Evolutionary conservation across 108 stramenopile species (phyloP).

Genomic region (Cyclotella atomus): DNA sequence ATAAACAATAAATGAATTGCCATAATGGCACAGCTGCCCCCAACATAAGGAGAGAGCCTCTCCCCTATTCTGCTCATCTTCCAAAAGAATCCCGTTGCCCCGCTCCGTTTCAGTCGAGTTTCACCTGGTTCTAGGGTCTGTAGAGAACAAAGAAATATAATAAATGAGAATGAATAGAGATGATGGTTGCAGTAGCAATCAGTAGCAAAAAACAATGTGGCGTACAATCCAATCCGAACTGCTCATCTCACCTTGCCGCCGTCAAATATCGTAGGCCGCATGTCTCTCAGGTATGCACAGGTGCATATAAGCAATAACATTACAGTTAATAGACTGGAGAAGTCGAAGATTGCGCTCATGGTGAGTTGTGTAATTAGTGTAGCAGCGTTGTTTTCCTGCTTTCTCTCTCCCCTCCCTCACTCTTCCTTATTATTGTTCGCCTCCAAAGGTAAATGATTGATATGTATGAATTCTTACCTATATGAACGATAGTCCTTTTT

Average conservation of each 20-base stretch:
- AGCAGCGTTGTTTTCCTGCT: too few species aligned
- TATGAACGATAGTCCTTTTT: too few species aligned
- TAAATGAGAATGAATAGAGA: neutral
- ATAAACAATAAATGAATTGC: slow-evolving; percentile 75
- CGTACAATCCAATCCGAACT: neutral
- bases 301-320: slow-evolving; percentile 92
- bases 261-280: slow-evolving; percentile 89
- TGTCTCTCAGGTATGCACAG: slow-evolving; percentile 90
- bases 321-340: slow-evolving; percentile 92
- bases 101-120: slow-evolving; percentile 57
- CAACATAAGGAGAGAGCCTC: slow-evolving; percentile 81
- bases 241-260: slow-evolving; percentile 51
- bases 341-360: slow-evolving; percentile 95
- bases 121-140: slow-evolving; percentile 47
- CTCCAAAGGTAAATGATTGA: too few species aligned
- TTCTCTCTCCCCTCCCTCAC: too few species aligned
- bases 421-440: too few species aligned
- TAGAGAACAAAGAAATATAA: neutral
- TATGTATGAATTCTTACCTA: too few species aligned
- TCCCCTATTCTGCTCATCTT: slow-evolving; percentile 87
- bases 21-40: slow-evolving; percentile 74
- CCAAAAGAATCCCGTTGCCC: slow-evolving; percentile 80
- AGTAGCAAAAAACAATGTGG: too few species aligned
- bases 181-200: neutral
- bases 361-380: slow-evolving; percentile 4